A percentile compares a stretch with the other conserved stretches of the same genome.
phyloP scores from a whole-genome alignment of 2,329 filamentous ascomycete genomes.

The Dactylonectria macrodidyma region DNA sequence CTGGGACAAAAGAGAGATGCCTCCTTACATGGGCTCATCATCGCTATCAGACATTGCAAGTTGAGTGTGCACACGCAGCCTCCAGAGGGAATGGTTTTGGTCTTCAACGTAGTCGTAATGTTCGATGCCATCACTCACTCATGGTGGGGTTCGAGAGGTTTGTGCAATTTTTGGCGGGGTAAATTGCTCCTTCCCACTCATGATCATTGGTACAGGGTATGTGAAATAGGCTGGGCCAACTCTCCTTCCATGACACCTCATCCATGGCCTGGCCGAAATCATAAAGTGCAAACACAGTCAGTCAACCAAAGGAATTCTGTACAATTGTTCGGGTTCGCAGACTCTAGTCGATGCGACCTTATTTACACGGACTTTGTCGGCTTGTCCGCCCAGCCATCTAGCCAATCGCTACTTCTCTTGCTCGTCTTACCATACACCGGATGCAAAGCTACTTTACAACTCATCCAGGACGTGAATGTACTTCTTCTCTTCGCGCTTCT shows the following conservation, averaged over 20 bases:
- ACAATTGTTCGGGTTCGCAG: slow-evolving; percentile 50
- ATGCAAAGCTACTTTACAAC: slow-evolving; percentile 67
- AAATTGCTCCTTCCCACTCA: slow-evolving; percentile 5
- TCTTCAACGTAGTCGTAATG: neutral
- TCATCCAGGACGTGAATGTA: slow-evolving; percentile 95
- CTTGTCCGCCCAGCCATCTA: slow-evolving; percentile 37
- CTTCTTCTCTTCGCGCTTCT: slow-evolving; percentile 95
- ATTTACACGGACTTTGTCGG: slow-evolving; percentile 49
- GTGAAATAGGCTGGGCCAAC: neutral
- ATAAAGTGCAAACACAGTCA: neutral
- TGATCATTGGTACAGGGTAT: slow-evolving; percentile 38
- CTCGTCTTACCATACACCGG: slow-evolving; percentile 6
- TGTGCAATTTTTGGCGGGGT: slow-evolving; percentile 38
- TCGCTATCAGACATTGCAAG: slow-evolving; percentile 54
- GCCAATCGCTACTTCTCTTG: slow-evolving; percentile 11
- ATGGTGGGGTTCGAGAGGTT: slow-evolving; percentile 18
- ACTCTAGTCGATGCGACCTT: slow-evolving; percentile 51
- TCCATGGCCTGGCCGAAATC: slow-evolving; percentile 1
- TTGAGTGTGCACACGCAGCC: neutral
- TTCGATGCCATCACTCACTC: neutral
- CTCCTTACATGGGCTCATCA: slow-evolving; percentile 65
- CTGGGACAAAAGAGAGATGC: neutral
- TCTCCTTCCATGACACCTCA: neutral
- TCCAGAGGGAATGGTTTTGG: neutral
- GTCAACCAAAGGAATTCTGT: slow-evolving; percentile 47